Percentiles rank a stretch among this genome's conserved stretches.
phyloP scores from a whole-genome alignment of 257 asterid species.

The Thymus mandschuricus region DNA sequence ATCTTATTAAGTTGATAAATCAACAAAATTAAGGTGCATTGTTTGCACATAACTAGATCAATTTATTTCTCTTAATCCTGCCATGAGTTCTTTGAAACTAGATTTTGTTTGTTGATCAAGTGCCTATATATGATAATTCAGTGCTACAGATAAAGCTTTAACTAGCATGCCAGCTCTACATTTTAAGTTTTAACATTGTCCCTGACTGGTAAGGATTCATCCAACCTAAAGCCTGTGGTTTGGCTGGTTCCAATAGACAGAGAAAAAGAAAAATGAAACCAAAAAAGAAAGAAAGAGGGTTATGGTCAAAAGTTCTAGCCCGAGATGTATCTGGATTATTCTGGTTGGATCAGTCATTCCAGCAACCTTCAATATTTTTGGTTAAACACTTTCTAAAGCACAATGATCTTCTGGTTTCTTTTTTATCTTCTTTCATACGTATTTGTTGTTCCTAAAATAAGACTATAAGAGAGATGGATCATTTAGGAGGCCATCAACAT shows the following conservation, averaged over 20 bases:
- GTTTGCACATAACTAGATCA: not conserved
- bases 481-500: too few species aligned
- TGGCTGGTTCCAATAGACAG: not conserved
- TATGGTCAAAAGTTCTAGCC: not conserved
- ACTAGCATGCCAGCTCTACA: constrained; percentile 12
- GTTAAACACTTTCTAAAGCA: not conserved
- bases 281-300: not conserved
- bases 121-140: not conserved
- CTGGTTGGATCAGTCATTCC: not conserved
- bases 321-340: not conserved
- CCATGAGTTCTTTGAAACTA: not conserved
- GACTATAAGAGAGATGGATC: too few species aligned
- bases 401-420: not conserved
- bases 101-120: constrained; percentile 4
- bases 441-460: too few species aligned
- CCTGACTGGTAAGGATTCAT: not conserved
- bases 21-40: not conserved
- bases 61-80: not conserved
- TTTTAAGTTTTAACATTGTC: not conserved
- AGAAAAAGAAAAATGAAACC: not conserved
- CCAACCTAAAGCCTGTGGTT: not conserved
- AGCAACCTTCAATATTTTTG: not conserved
- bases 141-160: not conserved
- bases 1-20: not conserved
- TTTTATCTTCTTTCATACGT: not conserved